These are phyloP conservation scores for Drechslerella dactyloides DNA, from an alignment of 2,329 filamentous ascomycete species.

Conservation along the genomic window DNA sequence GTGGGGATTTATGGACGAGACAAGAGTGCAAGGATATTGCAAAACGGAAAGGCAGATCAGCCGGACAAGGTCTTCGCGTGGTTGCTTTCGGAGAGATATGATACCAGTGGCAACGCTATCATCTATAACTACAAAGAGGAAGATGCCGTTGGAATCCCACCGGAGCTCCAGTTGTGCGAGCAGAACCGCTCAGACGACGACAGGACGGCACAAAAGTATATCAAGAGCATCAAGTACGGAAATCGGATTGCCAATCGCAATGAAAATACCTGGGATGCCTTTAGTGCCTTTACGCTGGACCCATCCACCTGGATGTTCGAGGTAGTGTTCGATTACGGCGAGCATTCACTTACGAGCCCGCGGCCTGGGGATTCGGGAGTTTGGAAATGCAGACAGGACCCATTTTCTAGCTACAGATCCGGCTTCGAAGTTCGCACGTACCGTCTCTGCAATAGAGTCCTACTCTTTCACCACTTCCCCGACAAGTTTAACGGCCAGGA, in stretches of 20 bases:
- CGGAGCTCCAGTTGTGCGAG: not conserved
- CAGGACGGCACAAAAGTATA: conserved; percentile 24
- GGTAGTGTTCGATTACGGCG: conserved; percentile 58
- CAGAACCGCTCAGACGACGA: not conserved
- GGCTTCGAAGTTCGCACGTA: conserved; percentile 57
- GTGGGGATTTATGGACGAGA: conserved; percentile 36
- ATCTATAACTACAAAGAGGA: conserved; percentile 54
- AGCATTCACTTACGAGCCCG: conserved; percentile 53
- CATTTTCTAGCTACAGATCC: conserved; percentile 55
- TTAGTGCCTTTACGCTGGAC: not conserved
- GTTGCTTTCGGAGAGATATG: conserved; percentile 46
- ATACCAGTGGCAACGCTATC: conserved; percentile 52
- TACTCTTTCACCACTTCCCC: conserved; percentile 58
- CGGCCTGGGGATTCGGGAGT: conserved; percentile 20
- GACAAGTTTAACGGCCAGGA: conserved; percentile 32
- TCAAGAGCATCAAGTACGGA: conserved; percentile 52
- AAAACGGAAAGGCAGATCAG: not conserved
- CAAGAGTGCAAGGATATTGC: conserved; percentile 21
- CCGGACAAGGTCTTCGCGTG: conserved; percentile 51
- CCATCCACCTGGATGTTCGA: conserved; percentile 52
- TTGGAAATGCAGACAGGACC: conserved; percentile 55
- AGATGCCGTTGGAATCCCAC: conserved; percentile 22
- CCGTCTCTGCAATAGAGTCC: conserved; percentile 56
- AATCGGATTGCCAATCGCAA: conserved; percentile 30
- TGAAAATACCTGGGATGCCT: not conserved